Evolutionary conservation across 164 flowering plant species (phyloP).

Genomic region (Stephania yunnanensis): DNA sequence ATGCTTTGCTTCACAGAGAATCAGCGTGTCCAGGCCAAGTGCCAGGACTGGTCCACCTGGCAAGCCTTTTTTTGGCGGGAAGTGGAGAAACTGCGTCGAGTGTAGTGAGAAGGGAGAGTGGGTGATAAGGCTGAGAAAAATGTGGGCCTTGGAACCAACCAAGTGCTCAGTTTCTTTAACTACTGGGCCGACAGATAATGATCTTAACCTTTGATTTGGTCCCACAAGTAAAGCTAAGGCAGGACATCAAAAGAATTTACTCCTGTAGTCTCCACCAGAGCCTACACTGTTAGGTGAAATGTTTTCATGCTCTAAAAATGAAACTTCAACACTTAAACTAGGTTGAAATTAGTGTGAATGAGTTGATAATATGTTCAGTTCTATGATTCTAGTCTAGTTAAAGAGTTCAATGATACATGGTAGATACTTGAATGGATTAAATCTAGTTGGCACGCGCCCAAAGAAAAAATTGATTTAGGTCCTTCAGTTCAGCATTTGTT

Average conservation of each 20-base stretch:
- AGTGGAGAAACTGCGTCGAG: conserved; percentile 2
- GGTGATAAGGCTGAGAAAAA: background rate
- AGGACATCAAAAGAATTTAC: background rate
- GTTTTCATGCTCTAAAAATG: background rate
- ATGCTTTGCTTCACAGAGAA: background rate
- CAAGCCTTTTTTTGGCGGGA: background rate
- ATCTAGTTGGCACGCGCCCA: too few relatives aligned
- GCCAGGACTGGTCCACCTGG: background rate
- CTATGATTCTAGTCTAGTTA: too few relatives aligned
- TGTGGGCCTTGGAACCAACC: background rate
- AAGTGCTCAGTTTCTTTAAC: conserved; percentile 3
- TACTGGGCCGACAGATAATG: background rate
- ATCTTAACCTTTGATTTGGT: background rate
- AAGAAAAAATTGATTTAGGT: too few relatives aligned
- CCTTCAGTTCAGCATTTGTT: too few relatives aligned
- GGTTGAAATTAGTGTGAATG: too few relatives aligned
- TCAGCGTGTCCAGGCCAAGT: background rate
- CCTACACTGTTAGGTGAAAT: background rate
- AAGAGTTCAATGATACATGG: too few relatives aligned
- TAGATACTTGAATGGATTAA: background rate
- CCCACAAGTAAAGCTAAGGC: conserved; percentile 2
- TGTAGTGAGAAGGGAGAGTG: background rate
- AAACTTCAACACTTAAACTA: too few relatives aligned
- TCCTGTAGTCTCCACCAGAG: background rate
- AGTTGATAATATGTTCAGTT: too few relatives aligned